phyloP scores from a whole-genome alignment of 805 yeast species.

The Sugiyamaella qingdaonensis region DNA sequence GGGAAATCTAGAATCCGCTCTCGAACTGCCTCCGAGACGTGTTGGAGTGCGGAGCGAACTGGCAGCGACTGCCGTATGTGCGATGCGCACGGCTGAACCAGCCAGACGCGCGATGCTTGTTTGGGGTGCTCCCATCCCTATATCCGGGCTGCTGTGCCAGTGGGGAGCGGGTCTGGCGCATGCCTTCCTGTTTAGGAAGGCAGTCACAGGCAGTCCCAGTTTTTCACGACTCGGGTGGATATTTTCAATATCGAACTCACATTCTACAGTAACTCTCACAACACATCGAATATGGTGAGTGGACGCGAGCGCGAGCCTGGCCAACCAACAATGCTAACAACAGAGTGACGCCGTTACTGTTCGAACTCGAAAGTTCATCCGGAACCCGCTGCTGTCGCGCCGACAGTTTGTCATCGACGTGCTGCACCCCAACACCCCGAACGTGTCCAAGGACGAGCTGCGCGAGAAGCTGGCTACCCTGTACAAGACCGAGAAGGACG shows the following conservation, averaged over 20 bases:
- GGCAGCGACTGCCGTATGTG: neutral
- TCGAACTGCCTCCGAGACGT: neutral
- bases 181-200: neutral
- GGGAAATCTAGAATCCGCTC: neutral
- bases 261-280: neutral
- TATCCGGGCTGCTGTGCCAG: too few relatives aligned
- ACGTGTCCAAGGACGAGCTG: slow-evolving; percentile 98
- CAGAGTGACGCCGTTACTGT: slow-evolving; percentile 99
- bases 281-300: slow-evolving; percentile 8
- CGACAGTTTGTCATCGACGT: slow-evolving; percentile 99
- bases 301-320: neutral
- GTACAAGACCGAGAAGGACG: slow-evolving; percentile 90
- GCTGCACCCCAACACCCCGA: slow-evolving; percentile 98
- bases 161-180: too few relatives aligned
- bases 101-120: too few relatives aligned
- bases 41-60: neutral
- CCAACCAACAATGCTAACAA: neutral
- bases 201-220: slow-evolving; percentile 2
- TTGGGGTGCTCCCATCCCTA: too few relatives aligned
- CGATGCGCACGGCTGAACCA: neutral
- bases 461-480: slow-evolving; percentile 86
- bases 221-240: neutral
- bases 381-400: slow-evolving; percentile 99
- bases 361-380: slow-evolving; percentile 98
- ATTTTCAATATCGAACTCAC: neutral